Evolutionary conservation across 148 eudicot species (phyloP).

Genomic region (Rhododendron mucronatum): DNA sequence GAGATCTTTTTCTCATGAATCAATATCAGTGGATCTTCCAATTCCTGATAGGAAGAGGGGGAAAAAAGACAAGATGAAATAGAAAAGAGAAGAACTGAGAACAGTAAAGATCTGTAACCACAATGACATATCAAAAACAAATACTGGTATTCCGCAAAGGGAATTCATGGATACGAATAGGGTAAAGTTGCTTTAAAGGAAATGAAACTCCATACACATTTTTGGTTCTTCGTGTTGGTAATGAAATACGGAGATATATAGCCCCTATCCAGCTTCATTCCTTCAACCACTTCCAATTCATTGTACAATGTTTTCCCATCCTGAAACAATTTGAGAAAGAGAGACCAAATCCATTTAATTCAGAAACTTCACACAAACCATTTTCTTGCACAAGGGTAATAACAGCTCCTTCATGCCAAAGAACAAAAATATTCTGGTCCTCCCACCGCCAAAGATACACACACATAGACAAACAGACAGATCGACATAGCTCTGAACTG

Average conservation of each 20-base stretch:
- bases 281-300: slow-evolving; percentile 54
- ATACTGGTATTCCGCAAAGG: neutral
- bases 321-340: slow-evolving; percentile 16
- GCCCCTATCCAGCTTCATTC: slow-evolving; percentile 56
- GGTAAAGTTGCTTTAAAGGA: neutral
- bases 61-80: neutral
- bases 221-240: slow-evolving; percentile 44
- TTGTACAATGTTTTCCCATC: slow-evolving; percentile 46
- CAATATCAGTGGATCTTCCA: slow-evolving; percentile 54
- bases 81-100: neutral
- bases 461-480: neutral
- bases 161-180: neutral
- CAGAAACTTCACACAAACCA: neutral
- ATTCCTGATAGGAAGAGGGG: slow-evolving; percentile 27
- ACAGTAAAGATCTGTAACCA: neutral
- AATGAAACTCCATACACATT: slow-evolving; percentile 36
- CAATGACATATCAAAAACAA: neutral
- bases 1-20: slow-evolving; percentile 62
- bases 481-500: neutral
- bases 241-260: slow-evolving; percentile 55
- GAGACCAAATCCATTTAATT: neutral
- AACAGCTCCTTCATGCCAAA: neutral
- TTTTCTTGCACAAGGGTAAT: neutral
- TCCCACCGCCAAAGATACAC: neutral
- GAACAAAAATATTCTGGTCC: neutral